Percentiles rank a stretch among this genome's conserved stretches.
Evolutionary conservation across 208 protist species (phyloP).

Genomic region (Trypanosoma lewisi): DNA sequence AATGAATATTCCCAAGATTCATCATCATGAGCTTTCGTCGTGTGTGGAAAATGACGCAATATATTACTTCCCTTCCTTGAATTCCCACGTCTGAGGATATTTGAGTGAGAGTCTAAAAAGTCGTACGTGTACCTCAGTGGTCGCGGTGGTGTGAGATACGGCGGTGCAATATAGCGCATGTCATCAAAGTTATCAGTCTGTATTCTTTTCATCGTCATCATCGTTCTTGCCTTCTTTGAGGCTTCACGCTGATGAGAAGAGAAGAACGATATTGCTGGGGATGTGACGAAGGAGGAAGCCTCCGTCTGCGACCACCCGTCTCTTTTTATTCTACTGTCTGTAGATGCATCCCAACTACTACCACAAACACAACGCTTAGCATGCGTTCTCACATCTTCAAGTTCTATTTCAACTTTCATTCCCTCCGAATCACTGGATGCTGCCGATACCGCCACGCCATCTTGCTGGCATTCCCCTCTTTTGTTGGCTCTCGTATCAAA

Average conservation of each 20-base stretch:
- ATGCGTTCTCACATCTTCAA: not conserved
- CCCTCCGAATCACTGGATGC: not conserved
- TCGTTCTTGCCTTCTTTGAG: not conserved
- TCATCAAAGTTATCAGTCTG: not conserved
- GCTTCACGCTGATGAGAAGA: not conserved
- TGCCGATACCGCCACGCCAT: not conserved
- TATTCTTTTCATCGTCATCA: not conserved
- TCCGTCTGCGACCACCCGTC: conserved; percentile 3
- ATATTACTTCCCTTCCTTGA: not conserved
- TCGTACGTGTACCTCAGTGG: not conserved
- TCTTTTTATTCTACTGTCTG: not conserved
- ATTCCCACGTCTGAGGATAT: not conserved
- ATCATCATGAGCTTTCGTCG: not conserved
- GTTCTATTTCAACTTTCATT: not conserved
- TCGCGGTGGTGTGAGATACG: conserved; percentile 1
- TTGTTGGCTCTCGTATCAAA: not conserved
- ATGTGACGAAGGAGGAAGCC: not conserved
- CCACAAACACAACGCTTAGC: not conserved
- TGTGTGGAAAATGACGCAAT: not conserved
- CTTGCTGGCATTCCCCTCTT: too few relatives aligned
- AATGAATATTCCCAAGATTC: not conserved
- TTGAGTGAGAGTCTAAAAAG: not conserved
- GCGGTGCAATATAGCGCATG: not conserved
- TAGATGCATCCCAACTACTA: not conserved
- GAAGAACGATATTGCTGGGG: not conserved